Evolutionary conservation across 2,329 filamentous ascomycete species (phyloP).

Genomic region (Talaromyces piceae): DNA sequence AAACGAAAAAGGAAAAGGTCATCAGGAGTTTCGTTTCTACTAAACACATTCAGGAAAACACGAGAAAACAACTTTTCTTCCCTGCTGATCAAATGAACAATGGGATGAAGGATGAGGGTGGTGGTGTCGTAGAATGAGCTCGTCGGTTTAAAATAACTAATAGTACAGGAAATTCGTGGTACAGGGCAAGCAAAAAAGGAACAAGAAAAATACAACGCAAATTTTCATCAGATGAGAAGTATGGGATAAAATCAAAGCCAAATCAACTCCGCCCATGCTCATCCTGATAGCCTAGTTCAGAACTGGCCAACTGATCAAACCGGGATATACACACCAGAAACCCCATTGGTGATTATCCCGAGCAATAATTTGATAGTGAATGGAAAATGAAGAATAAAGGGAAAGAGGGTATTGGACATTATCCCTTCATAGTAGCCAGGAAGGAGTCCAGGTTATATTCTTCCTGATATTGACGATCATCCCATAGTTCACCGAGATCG

Average conservation of each 20-base stretch:
- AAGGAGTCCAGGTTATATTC: constrained; percentile 96
- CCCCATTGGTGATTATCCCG: not conserved
- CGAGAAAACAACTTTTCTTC: no score
- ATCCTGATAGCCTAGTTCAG: not conserved
- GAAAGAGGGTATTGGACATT: constrained; percentile 11
- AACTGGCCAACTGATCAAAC: not conserved
- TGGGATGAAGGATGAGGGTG: no score
- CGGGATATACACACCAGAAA: not conserved
- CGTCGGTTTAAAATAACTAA: no score
- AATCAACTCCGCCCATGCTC: not conserved
- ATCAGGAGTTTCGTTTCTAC: no score
- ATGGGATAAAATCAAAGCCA: not conserved
- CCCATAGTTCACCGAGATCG: constrained; percentile 92
- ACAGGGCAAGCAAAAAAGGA: constrained; percentile 1
- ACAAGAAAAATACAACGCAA: not conserved
- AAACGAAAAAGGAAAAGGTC: no score
- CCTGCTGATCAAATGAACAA: no score
- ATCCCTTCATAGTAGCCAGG: constrained; percentile 78
- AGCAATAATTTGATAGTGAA: not conserved
- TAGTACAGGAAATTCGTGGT: no score
- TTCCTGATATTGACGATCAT: constrained; percentile 95
- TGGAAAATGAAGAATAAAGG: not conserved
- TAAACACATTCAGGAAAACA: no score
- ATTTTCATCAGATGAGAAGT: not conserved
- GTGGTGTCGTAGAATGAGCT: no score